Base-by-base conservation (phyloP, 225 moss, liverwort and hornwort species). In the Anthoceros angustus region DNA sequence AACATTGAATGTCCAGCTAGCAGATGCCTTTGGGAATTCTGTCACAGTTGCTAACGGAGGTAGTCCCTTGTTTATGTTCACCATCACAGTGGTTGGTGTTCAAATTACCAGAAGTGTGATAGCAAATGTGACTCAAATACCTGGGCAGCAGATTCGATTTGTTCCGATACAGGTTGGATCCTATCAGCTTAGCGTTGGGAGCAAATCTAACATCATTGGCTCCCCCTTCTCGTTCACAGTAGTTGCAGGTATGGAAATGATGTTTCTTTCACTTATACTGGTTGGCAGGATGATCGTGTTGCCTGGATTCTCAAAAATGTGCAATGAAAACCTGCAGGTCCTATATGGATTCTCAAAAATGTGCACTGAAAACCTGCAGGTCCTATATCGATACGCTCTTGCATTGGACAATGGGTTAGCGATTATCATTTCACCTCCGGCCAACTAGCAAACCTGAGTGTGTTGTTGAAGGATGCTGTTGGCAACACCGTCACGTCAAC, bases 71-170 rank as follows among this genome's bases (percentile, higher is more conserved):
- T 55, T 55, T 20, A 18, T 55, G 7, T 55, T 55, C 55, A 55
- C 55, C 18, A 23, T 55, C n/a, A 23, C n/a, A 9, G 55, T 55
- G 55, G 55, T 55, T 15, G 55, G 55, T 55, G n/a, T 18, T 7
- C 23, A 18, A 18, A 55, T 0, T 23, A 55, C 14, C 18, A 20
- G 7, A 6, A 23, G 7, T 55, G 55, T 55, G 55, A 7, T 55
- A 23, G n/a, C 16, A 7, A 55, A 55, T 23, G n/a, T 55, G n/a
- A 55, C 55, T 55, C 55, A 55, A 23, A 7, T 55, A 55, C 55
- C 55, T 15, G 55, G 55, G 55, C 55, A 55, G 55, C 55, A 55
- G n/a, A 55, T 55, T 15, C 18, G n/a, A 55, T 55, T 55, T 55
- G 55, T 55, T 55, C 55, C 55, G 0, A 18, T 55, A 18, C 12